phyloP scores from a whole-genome alignment of 257 asterid species.

The Datura wrightii region DNA sequence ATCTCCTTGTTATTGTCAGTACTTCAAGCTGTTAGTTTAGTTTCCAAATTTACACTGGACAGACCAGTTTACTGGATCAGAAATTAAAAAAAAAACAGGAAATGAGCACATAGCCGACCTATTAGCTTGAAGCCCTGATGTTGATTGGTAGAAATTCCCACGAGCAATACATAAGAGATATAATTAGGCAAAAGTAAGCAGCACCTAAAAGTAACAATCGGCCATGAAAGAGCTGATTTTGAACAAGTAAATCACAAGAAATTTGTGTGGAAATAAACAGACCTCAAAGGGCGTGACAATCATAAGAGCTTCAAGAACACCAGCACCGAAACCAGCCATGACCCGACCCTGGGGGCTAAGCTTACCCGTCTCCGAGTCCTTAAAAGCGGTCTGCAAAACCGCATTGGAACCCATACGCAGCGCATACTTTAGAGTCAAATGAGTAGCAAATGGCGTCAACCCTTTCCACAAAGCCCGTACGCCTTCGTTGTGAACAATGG shows the following conservation, averaged over 20 bases:
- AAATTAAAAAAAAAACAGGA: background rate
- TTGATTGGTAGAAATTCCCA: background rate
- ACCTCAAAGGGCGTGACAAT: conserved; percentile 99
- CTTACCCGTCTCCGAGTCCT: conserved; percentile 78
- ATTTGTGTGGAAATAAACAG: conserved; percentile 11
- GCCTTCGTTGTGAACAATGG: conserved; percentile 68
- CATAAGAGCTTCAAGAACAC: conserved; percentile 93
- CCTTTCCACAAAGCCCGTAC: conserved; percentile 97
- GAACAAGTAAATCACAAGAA: background rate
- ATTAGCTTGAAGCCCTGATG: no score
- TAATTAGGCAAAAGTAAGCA: background rate
- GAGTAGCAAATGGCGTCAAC: conserved; percentile 92
- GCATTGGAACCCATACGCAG: conserved; percentile 99
- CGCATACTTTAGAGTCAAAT: conserved; percentile 88
- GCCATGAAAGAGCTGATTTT: background rate
- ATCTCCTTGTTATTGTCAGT: background rate
- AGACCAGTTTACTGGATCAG: background rate
- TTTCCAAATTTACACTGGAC: background rate
- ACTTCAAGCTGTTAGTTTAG: background rate
- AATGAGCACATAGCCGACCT: background rate
- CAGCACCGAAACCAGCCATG: conserved; percentile 95
- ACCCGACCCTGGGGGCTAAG: conserved; percentile 80
- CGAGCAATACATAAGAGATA: background rate
- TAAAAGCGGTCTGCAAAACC: conserved; percentile 76
- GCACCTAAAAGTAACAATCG: background rate